Percentiles rank a stretch among this genome's conserved stretches.
Conservation (phyloP, 2,329 filamentous ascomycete genomes). For the Hirsutella rhossiliensis region DNA sequence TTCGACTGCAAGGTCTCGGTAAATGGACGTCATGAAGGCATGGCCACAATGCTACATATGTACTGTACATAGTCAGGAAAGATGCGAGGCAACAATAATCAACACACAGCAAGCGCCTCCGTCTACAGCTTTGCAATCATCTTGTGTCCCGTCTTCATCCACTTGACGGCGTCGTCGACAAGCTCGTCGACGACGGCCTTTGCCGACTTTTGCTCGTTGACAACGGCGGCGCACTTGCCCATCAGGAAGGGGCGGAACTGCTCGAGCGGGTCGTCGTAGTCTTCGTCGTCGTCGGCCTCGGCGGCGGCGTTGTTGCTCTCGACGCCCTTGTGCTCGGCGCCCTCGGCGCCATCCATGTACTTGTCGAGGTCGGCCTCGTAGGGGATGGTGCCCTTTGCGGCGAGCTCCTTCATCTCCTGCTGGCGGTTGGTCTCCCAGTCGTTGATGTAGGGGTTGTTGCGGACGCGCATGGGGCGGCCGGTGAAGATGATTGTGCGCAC, state of each 20-base stretch:
- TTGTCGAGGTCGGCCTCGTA: conserved; percentile 92
- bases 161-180: conserved; percentile 65
- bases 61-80: conserved; percentile 2
- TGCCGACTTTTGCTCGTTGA: conserved; percentile 83
- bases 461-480: conserved; percentile 83
- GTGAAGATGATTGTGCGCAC: conserved; percentile 98
- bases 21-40: too few species aligned
- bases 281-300: conserved; percentile 52
- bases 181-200: conserved; percentile 93
- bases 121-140: conserved; percentile 58
- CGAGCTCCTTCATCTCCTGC: conserved; percentile 85
- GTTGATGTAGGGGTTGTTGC: conserved; percentile 84
- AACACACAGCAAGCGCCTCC: conserved; percentile 1
- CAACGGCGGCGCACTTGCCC: conserved; percentile 91
- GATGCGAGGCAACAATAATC: neutral
- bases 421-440: conserved; percentile 93
- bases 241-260: conserved; percentile 86
- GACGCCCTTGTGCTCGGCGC: conserved; percentile 43
- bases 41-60: conserved; percentile 1
- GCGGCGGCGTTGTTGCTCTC: conserved; percentile 49
- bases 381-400: conserved; percentile 77
- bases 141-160: conserved; percentile 56
- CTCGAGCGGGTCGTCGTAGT: conserved; percentile 80
- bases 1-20: too few species aligned
- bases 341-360: conserved; percentile 53